Evolutionary conservation across 345 rosid genomes (phyloP).

Genomic region (Zanthoxylum bungeanum): DNA sequence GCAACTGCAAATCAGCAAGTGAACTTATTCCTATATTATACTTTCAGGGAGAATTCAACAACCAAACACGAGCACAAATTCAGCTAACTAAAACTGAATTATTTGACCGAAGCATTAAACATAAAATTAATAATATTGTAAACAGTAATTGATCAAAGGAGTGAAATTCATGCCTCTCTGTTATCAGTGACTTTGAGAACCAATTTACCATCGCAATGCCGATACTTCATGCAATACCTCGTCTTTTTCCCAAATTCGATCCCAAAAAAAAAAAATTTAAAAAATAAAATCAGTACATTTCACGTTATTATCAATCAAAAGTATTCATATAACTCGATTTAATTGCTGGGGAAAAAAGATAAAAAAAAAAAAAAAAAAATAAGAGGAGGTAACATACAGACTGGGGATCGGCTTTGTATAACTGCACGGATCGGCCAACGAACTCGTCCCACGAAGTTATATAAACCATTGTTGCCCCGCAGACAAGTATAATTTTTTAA

Average conservation of each 20-base stretch:
- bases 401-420: too few relatives aligned
- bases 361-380: too few relatives aligned
- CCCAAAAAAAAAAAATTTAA: conserved; percentile 4
- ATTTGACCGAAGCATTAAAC: neutral
- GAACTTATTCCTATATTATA: neutral
- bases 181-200: conserved; percentile 98
- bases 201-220: conserved; percentile 93
- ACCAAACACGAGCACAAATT: neutral
- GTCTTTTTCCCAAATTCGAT: conserved; percentile 47
- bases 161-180: conserved; percentile 49
- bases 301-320: neutral
- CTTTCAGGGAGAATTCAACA: neutral
- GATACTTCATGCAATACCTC: conserved; percentile 84
- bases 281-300: conserved; percentile 2
- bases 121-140: neutral
- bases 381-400: too few relatives aligned
- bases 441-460: too few relatives aligned
- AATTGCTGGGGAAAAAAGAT: neutral
- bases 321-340: neutral
- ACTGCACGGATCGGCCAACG: too few relatives aligned
- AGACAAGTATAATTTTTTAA: too few relatives aligned
- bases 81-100: neutral
- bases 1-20: neutral
- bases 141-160: neutral
- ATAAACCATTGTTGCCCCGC: too few relatives aligned